Evolutionary conservation across 2,329 filamentous ascomycete species (phyloP).

Genomic region (Didymella arachidicola): DNA sequence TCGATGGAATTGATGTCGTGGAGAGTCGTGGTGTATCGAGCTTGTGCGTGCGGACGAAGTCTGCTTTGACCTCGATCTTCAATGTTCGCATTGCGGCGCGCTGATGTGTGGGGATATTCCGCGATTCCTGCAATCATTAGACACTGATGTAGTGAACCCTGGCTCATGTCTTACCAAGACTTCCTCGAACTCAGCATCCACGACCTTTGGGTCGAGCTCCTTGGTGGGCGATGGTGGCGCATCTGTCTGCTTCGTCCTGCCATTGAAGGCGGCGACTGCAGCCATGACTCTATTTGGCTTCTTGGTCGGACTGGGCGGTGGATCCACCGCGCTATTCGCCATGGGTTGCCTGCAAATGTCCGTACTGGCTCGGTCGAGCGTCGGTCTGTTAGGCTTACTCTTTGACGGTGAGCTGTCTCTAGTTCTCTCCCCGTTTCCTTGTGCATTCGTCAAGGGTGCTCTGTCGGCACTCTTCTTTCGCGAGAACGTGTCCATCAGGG

Average conservation of each 20-base stretch:
- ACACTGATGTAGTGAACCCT: not conserved
- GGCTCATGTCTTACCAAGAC: conserved; percentile 65
- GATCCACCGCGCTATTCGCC: conserved; percentile 23
- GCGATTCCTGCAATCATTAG: conserved; percentile 68
- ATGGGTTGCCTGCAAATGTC: conserved; percentile 33
- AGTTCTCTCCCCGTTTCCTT: conserved; percentile 41
- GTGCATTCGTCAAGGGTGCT: conserved; percentile 43
- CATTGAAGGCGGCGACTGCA: conserved; percentile 69
- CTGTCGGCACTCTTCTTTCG: conserved; percentile 49
- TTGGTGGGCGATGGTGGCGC: conserved; percentile 43
- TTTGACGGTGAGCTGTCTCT: conserved; percentile 38
- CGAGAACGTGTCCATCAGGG: conserved; percentile 51
- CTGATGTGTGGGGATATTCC: conserved; percentile 94
- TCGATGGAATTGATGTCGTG: conserved; percentile 52
- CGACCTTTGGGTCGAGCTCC: conserved; percentile 59
- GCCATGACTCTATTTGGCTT: conserved; percentile 66
- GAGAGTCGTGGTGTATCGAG: conserved; percentile 60
- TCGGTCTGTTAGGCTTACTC: conserved; percentile 27
- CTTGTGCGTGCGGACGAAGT: conserved; percentile 93
- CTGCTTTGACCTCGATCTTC: conserved; percentile 88
- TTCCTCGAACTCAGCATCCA: conserved; percentile 69
- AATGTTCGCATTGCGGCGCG: conserved; percentile 93
- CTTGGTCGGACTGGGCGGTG: conserved; percentile 41
- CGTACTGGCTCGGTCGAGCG: conserved; percentile 40
- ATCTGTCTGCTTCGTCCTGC: conserved; percentile 57